Percentiles rank a stretch among this genome's conserved stretches.
These are phyloP conservation scores for Fusarium abutilonis DNA, from an alignment of 2,329 filamentous ascomycete genomes.

Conservation along the genomic window DNA sequence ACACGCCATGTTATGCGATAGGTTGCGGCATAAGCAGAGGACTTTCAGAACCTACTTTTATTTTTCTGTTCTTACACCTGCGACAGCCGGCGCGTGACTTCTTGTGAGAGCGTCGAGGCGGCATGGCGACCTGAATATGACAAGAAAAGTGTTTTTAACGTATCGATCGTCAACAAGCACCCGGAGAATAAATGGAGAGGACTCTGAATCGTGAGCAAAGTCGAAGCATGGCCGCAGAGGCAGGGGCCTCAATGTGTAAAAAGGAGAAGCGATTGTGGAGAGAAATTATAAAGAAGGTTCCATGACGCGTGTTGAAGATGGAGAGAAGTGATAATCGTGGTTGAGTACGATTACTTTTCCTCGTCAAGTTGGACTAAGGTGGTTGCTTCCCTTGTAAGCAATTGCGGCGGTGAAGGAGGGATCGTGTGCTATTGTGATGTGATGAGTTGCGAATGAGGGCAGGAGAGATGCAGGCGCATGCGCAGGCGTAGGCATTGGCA, in stretches of 20 bases:
- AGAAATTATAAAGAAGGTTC: constrained; percentile 31
- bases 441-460: constrained; percentile 36
- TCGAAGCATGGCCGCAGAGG: constrained; percentile 48
- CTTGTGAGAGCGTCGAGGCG: constrained; percentile 73
- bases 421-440: constrained; percentile 33
- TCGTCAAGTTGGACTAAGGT: constrained; percentile 5
- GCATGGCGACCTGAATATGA: constrained; percentile 56
- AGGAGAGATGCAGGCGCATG: constrained; percentile 19
- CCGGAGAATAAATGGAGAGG: constrained; percentile 39
- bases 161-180: constrained; percentile 37
- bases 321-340: constrained; percentile 39
- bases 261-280: constrained; percentile 36
- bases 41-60: constrained; percentile 63
- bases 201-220: constrained; percentile 41
- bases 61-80: constrained; percentile 73
- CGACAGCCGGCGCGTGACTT: constrained; percentile 74
- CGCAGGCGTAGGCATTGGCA: too few relatives aligned
- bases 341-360: constrained; percentile 42
- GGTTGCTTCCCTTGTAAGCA: constrained; percentile 18
- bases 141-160: constrained; percentile 24
- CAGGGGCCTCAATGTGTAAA: constrained; percentile 30
- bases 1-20: constrained; percentile 12
- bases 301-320: constrained; percentile 35
- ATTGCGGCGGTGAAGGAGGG: constrained; percentile 38
- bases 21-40: constrained; percentile 10